Base-by-base conservation (phyloP, 2,329 filamentous ascomycete species). In the Clarireedia paspali region DNA sequence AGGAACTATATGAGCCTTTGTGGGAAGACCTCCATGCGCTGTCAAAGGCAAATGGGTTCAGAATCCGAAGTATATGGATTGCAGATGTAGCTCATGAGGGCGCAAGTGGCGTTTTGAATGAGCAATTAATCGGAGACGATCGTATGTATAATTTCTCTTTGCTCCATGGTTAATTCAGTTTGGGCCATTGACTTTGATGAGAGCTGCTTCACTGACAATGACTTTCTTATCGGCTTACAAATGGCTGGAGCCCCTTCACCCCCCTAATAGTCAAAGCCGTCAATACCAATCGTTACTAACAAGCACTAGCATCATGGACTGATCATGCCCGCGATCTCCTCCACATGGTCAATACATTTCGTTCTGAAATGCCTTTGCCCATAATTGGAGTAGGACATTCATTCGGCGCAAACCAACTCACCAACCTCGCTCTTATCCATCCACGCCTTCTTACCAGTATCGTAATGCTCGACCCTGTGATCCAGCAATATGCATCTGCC, bases 1-100 rank as follows among this genome's bases (percentile, higher is more conserved):
- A 90, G 87, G 91, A 96, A 74, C 73, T 96, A 1, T 96, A 96
- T 66, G 91, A 96, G 66, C 88, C 91, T 0, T 75, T 96, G 0
- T 96, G 91, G 87, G 88, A 91, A 57, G 89, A 95, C 50, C 74
- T 96, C 1, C 75, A 87, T 61, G 71, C 76, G 20, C 73, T 76
- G 17, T 73, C 83, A 10, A 77, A 78, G 59, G 67, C 72, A 12
- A 74, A 77, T 55, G 83, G 82, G 23, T 80, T 94, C 63, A 77
- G 78, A 1, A 88, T 96, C 64, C 81, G 89, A 56, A 77, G 81
- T 59, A 90, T 96, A 62, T 95, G 88, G 87, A 94, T 95, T 64
- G 85, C 89, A 56, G 91, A 96, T 73, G 82, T 87, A 14, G 84
- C 50, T n/a, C 46, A 89, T 70, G 88, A 96, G 73, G 91, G 91